phyloP scores from a whole-genome alignment of 116 monocot species.

The Dioscorea cayenensis region DNA sequence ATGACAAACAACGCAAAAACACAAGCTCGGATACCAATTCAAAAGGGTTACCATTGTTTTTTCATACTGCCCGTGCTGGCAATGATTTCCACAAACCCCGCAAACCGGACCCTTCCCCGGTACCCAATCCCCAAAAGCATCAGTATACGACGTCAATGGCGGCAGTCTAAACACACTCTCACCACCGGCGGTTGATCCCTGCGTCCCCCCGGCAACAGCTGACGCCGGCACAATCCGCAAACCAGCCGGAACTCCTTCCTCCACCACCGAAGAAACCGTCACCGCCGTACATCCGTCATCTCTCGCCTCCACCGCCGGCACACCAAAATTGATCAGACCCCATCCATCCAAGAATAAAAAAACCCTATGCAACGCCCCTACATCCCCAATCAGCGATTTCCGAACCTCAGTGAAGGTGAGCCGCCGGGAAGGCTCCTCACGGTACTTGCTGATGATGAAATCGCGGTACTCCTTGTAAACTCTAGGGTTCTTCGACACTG shows the following conservation, averaged over 20 bases:
- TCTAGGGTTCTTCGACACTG: slow-evolving; percentile 64
- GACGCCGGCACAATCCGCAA: slow-evolving; percentile 38
- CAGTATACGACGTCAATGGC: slow-evolving; percentile 63
- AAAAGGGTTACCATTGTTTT: not conserved
- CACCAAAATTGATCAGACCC: slow-evolving; percentile 72
- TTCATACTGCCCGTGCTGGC: slow-evolving; percentile 16
- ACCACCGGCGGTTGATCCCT: not conserved
- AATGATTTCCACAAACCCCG: slow-evolving; percentile 46
- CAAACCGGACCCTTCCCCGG: slow-evolving; percentile 29
- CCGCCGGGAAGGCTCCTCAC: slow-evolving; percentile 55
- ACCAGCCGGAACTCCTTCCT: slow-evolving; percentile 48
- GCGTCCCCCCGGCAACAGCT: not conserved
- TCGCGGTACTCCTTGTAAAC: slow-evolving; percentile 95
- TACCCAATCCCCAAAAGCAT: slow-evolving; percentile 49
- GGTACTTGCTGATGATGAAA: slow-evolving; percentile 85
- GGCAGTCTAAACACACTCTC: slow-evolving; percentile 32
- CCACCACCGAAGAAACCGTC: slow-evolving; percentile 38
- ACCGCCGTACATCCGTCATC: not conserved
- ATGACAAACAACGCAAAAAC: not conserved
- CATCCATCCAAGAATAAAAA: slow-evolving; percentile 56
- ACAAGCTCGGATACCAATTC: slow-evolving; percentile 23
- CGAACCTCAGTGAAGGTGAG: slow-evolving; percentile 80
- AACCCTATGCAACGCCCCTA: slow-evolving; percentile 45
- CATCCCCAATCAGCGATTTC: slow-evolving; percentile 70
- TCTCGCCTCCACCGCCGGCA: not conserved